Evolutionary conservation across 371 early-diverging fungal species (phyloP).

Genomic region (Paraphysoderma sedebokerense): DNA sequence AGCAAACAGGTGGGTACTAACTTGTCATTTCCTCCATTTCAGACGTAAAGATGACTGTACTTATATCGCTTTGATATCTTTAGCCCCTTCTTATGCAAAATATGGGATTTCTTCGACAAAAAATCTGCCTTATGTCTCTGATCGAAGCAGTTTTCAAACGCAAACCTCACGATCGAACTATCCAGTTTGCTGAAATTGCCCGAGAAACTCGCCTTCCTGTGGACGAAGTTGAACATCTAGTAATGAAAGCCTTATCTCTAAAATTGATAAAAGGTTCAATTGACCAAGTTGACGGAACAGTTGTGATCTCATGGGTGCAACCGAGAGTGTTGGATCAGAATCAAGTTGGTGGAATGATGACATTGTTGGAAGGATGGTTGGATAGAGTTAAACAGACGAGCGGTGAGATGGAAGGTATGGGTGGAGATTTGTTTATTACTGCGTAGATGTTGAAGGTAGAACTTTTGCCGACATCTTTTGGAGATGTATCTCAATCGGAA

Average conservation of each 20-base stretch:
- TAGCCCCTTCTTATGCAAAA: conserved; percentile 61
- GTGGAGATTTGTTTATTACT: neutral
- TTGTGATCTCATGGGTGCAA: conserved; percentile 87
- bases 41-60: neutral
- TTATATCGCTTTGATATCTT: conserved; percentile 1
- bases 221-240: conserved; percentile 85
- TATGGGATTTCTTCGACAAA: conserved; percentile 61
- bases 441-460: too few relatives aligned
- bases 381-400: conserved; percentile 25
- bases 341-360: conserved; percentile 46
- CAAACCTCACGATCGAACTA: conserved; percentile 53
- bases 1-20: conserved; percentile 35
- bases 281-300: conserved; percentile 80
- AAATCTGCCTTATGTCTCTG: conserved; percentile 91
- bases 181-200: conserved; percentile 72
- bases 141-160: conserved; percentile 86
- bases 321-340: conserved; percentile 81
- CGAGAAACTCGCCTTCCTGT: conserved; percentile 65
- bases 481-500: too few relatives aligned
- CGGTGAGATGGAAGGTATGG: conserved; percentile 8
- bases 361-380: conserved; percentile 33
- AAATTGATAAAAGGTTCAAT: conserved; percentile 83
- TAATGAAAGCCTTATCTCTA: conserved; percentile 91
- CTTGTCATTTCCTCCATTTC: neutral
- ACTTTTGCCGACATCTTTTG: too few relatives aligned